phyloP scores from a whole-genome alignment of 2,329 filamentous ascomycete species.

The Aureobasidium sp. region DNA sequence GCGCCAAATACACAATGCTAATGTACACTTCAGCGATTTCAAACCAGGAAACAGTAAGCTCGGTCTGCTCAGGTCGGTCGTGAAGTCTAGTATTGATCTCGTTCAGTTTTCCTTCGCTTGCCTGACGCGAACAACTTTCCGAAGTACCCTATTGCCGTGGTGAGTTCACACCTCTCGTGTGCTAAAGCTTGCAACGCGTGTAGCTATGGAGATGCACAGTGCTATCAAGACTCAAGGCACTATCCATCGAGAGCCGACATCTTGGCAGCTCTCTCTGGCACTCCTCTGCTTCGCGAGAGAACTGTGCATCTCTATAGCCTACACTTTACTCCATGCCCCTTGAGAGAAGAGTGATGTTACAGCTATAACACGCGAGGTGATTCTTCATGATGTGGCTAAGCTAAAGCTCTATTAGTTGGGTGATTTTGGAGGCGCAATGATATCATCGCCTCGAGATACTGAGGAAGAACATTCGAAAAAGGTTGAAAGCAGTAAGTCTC shows the following conservation, averaged over 20 bases:
- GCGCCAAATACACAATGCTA: not conserved
- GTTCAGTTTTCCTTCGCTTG: constrained; percentile 1
- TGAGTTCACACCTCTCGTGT: not conserved
- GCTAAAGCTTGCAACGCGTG: no score
- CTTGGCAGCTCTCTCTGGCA: no score
- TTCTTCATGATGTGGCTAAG: not conserved
- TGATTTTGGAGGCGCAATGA: constrained; percentile 8
- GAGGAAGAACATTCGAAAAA: not conserved
- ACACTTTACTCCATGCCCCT: no score
- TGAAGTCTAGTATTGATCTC: not conserved
- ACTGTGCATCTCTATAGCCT: no score
- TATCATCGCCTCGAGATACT: not conserved
- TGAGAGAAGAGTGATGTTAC: no score
- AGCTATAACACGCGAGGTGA: no score
- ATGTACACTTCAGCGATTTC: not conserved
- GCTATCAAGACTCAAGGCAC: no score
- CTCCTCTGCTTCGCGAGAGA: no score
- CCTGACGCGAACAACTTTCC: constrained; percentile 2
- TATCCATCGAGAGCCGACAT: no score
- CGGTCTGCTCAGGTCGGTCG: no score
- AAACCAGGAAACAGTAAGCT: constrained; percentile 9
- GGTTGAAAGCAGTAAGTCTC: not conserved
- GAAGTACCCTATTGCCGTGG: constrained; percentile 1
- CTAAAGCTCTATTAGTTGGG: not conserved
- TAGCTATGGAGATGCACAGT: no score